Conservation (phyloP, 73 alveolate genomes). For the Paramecium pentaurelia region DNA sequence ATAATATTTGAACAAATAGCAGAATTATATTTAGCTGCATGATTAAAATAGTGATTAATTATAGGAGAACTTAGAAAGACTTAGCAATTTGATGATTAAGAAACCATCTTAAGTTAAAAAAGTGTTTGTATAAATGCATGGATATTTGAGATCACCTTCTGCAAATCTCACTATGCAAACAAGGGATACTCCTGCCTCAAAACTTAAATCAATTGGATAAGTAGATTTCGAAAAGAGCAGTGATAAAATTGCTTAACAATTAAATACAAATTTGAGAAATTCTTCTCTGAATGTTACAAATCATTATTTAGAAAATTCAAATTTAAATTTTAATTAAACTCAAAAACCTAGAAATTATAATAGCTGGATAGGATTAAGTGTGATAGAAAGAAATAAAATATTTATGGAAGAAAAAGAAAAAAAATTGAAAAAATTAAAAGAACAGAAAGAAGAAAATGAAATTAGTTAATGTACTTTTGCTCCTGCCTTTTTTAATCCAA, state of each 20-base stretch:
- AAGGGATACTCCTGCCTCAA: neutral
- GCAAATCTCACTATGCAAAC: neutral
- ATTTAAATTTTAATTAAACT: neutral
- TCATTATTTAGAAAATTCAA: neutral
- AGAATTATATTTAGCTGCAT: neutral
- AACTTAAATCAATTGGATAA: neutral
- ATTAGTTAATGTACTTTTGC: neutral
- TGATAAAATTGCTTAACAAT: neutral
- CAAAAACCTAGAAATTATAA: neutral
- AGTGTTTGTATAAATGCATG: neutral
- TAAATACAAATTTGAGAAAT: neutral
- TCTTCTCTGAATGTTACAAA: neutral
- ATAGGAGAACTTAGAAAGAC: neutral
- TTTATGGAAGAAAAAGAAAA: neutral
- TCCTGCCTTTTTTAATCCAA: neutral
- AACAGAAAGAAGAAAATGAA: neutral
- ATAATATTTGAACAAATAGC: neutral
- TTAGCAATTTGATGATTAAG: neutral
- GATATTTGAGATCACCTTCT: neutral
- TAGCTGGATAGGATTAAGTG: slow-evolving; percentile 13
- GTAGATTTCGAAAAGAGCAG: neutral
- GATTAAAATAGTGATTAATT: neutral
- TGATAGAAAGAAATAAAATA: neutral
- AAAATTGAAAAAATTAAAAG: neutral
- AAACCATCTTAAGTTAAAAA: neutral